Evolutionary conservation across 768 basidiomycete species (phyloP).

Genomic region (Pisolithus albus): DNA sequence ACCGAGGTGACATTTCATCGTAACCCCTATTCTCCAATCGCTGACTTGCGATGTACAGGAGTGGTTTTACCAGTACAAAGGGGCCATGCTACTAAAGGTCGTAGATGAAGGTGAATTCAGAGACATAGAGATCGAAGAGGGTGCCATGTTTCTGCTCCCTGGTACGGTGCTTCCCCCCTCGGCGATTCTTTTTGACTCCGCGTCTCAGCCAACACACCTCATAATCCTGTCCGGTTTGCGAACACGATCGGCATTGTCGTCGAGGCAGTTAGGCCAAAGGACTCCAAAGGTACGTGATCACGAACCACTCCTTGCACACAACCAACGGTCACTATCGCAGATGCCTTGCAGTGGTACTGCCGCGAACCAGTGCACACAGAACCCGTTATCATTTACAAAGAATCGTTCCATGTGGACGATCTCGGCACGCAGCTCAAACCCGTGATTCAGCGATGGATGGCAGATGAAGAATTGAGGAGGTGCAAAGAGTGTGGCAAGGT

Average conservation of each 20-base stretch:
- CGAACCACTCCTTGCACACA: not conserved
- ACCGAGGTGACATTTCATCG: slow-evolving; percentile 57
- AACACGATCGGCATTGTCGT: slow-evolving; percentile 90
- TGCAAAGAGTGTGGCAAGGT: slow-evolving; percentile 67
- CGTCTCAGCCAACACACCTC: slow-evolving; percentile 80
- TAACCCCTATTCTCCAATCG: not conserved
- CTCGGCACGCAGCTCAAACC: slow-evolving; percentile 92
- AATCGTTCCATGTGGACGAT: slow-evolving; percentile 81
- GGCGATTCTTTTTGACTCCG: not conserved
- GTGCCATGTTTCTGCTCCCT: slow-evolving; percentile 94
- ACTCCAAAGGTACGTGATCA: slow-evolving; percentile 54
- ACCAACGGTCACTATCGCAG: slow-evolving; percentile 34
- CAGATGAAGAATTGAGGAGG: slow-evolving; percentile 51
- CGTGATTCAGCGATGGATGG: slow-evolving; percentile 81
- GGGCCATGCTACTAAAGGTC: slow-evolving; percentile 82
- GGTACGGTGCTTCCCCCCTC: slow-evolving; percentile 39
- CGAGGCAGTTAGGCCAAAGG: slow-evolving; percentile 76
- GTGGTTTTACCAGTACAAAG: slow-evolving; percentile 98
- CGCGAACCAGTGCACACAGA: slow-evolving; percentile 48
- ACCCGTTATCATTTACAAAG: slow-evolving; percentile 78
- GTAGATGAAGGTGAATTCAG: slow-evolving; percentile 74
- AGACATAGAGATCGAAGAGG: slow-evolving; percentile 88
- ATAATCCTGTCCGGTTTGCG: slow-evolving; percentile 88
- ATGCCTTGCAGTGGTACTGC: slow-evolving; percentile 93
- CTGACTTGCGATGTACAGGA: slow-evolving; percentile 45